Evolutionary conservation across 2,329 filamentous ascomycete species (phyloP).

Genomic region (Beauveria bassiana): DNA sequence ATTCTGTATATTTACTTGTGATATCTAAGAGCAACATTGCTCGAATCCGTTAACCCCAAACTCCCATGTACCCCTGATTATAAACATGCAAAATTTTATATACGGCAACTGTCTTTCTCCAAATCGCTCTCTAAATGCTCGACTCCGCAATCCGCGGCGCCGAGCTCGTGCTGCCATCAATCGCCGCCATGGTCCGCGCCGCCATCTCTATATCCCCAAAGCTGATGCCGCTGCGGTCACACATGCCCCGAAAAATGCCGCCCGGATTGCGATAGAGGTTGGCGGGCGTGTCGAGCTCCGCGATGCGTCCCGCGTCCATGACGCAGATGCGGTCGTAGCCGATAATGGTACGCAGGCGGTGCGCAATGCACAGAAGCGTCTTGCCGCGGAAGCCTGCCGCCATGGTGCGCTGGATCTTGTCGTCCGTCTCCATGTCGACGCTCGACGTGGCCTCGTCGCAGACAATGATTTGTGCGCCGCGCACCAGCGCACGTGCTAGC

Average conservation of each 20-base stretch:
- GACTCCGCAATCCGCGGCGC: neutral
- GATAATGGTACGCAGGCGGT: conserved; percentile 85
- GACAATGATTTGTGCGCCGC: conserved; percentile 83
- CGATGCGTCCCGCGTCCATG: conserved; percentile 84
- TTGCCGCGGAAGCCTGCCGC: conserved; percentile 75
- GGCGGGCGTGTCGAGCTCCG: conserved; percentile 73
- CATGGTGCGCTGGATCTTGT: conserved; percentile 89
- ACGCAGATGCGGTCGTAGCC: conserved; percentile 94
- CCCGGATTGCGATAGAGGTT: conserved; percentile 59
- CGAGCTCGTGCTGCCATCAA: conserved; percentile 1
- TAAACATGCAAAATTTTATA: neutral
- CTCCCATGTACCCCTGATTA: neutral
- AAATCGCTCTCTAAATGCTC: neutral
- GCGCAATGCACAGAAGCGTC: conserved; percentile 87
- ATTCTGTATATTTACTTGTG: no score
- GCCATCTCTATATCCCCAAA: conserved; percentile 45
- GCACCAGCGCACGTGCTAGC: conserved; percentile 80
- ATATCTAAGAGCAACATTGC: no score
- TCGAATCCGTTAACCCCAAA: no score
- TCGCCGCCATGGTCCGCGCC: conserved; percentile 18
- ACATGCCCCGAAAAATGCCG: conserved; percentile 85
- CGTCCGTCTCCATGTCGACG: conserved; percentile 94
- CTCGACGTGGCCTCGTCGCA: conserved; percentile 93
- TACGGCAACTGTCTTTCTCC: neutral
- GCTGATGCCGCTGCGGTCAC: conserved; percentile 73